phyloP scores from a whole-genome alignment of 768 basidiomycete species.

The Rhodotorula toruloides region DNA sequence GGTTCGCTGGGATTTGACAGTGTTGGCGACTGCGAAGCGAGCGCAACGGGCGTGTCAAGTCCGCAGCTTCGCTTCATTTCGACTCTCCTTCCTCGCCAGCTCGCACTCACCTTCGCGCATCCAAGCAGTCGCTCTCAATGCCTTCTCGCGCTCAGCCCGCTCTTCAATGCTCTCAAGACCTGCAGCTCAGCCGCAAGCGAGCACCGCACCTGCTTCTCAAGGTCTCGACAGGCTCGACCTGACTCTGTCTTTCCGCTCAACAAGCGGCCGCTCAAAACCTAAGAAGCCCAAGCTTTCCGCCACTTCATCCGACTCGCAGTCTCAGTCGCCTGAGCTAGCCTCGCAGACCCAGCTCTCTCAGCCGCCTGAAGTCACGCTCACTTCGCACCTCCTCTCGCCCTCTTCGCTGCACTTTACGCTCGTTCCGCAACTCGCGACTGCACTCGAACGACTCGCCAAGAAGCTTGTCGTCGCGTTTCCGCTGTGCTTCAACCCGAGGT shows the following conservation, averaged over 20 bases:
- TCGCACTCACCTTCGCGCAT: not conserved
- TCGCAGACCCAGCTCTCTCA: not conserved
- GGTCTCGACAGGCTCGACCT: conserved; percentile 2
- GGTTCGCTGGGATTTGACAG: not conserved
- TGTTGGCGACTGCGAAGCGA: not conserved
- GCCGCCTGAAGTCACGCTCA: not conserved
- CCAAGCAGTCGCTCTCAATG: conserved; percentile 13
- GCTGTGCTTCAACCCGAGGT: conserved; percentile 22
- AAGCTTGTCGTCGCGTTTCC: conserved; percentile 11
- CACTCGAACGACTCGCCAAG: not conserved
- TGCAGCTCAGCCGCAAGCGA: not conserved
- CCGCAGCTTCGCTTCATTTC: not conserved
- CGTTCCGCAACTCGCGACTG: not conserved
- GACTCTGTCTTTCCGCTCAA: not conserved
- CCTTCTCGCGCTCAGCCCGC: conserved; percentile 8
- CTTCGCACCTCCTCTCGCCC: not conserved
- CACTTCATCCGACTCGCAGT: not conserved
- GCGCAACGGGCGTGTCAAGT: not conserved
- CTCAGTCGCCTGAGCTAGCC: not conserved
- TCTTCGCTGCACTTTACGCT: conserved; percentile 18
- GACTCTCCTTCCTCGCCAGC: not conserved
- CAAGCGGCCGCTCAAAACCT: not conserved
- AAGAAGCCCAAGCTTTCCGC: not conserved
- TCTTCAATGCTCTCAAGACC: not conserved
- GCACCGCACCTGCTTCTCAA: accelerated